Percentiles rank a stretch among this genome's conserved stretches.
phyloP scores from a whole-genome alignment of 352 stramenopile genomes.

The Phytophthora cajani region DNA sequence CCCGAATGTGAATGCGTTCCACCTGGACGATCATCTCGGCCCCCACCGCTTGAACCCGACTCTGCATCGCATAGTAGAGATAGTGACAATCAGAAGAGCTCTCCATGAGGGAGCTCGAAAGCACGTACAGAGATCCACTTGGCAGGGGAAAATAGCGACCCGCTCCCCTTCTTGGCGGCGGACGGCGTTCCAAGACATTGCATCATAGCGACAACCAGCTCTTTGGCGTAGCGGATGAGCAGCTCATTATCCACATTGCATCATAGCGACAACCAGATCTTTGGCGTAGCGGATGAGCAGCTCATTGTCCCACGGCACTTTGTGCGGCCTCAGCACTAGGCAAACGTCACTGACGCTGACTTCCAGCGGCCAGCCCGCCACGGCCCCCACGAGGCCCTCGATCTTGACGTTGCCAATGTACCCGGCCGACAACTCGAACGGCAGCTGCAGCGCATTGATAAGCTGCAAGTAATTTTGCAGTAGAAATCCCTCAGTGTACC shows the following conservation, averaged over 20 bases:
- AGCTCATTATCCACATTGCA: slow-evolving; percentile 73
- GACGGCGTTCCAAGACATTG: slow-evolving; percentile 53
- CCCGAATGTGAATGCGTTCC: slow-evolving; percentile 69
- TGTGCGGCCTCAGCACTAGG: slow-evolving; percentile 64
- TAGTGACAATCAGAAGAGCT: no score
- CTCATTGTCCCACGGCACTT: slow-evolving; percentile 72
- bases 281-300: slow-evolving; percentile 74
- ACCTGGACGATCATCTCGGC: slow-evolving; percentile 67
- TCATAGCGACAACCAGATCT: slow-evolving; percentile 63
- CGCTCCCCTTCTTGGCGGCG: slow-evolving; percentile 36
- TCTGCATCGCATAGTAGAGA: slow-evolving; percentile 29
- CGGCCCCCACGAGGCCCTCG: slow-evolving; percentile 64
- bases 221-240: slow-evolving; percentile 72
- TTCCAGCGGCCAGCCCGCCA: slow-evolving; percentile 62
- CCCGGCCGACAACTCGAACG: slow-evolving; percentile 66
- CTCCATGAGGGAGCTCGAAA: no score
- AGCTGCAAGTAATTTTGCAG: slow-evolving; percentile 32
- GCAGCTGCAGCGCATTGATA: slow-evolving; percentile 70
- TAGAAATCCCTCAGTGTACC: neutral
- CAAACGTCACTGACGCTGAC: slow-evolving; percentile 63
- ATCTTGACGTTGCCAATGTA: slow-evolving; percentile 76
- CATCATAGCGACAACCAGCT: slow-evolving; percentile 62
- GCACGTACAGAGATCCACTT: slow-evolving; percentile 66
- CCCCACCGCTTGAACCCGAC: slow-evolving; percentile 52
- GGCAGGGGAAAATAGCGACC: slow-evolving; percentile 50